A percentile compares a stretch with the other conserved stretches of the same genome.
Conservation (phyloP, 139 green algal genomes). For the Tetradesmus lagerheimii region DNA sequence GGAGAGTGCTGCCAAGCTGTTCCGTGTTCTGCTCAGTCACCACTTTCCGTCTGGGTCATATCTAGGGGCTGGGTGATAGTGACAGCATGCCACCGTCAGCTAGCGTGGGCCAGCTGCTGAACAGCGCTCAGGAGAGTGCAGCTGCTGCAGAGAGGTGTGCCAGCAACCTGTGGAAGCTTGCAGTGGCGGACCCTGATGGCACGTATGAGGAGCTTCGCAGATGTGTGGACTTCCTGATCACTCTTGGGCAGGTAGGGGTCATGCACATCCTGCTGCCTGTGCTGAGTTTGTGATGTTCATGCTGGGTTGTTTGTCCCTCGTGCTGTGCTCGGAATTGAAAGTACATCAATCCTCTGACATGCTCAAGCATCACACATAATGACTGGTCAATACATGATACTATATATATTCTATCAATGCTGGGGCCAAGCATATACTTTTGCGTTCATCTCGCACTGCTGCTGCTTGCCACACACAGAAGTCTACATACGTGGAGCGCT, state of each 20-base stretch:
- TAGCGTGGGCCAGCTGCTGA: slow-evolving; percentile 12
- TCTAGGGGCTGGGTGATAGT: too few relatives aligned
- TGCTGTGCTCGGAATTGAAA: not conserved
- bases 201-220: not conserved
- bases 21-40: too few relatives aligned
- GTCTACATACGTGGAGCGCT: not conserved
- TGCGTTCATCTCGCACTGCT: not conserved
- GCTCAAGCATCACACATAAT: too few relatives aligned
- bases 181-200: not conserved
- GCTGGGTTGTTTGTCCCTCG: not conserved
- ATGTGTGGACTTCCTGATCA: slow-evolving; percentile 2
- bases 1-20: not conserved
- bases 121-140: slow-evolving; percentile 22
- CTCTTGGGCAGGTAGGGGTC: not conserved
- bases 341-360: too few relatives aligned
- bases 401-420: too few relatives aligned
- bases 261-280: not conserved
- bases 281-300: too few relatives aligned
- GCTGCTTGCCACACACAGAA: not conserved
- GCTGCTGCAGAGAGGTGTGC: slow-evolving; percentile 30
- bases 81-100: not conserved
- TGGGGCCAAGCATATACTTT: not conserved
- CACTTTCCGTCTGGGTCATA: too few relatives aligned
- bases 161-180: slow-evolving; percentile 4
- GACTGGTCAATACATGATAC: too few relatives aligned